Conservation (phyloP, 129 eudicot genomes). For the Tanacetum coccineum region DNA sequence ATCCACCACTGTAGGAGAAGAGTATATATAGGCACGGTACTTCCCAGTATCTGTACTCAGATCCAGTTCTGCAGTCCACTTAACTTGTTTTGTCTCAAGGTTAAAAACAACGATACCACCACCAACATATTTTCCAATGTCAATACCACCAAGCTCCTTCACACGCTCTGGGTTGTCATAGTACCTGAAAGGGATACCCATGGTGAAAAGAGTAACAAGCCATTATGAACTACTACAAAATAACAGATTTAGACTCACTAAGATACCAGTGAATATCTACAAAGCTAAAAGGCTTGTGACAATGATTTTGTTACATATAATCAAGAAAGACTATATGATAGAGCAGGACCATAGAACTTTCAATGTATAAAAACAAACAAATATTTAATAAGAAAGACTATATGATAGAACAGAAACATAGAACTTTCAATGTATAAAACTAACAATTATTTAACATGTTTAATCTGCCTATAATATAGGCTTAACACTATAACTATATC, state of each 20-base stretch:
- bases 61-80: constrained; percentile 81
- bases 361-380: too few species aligned
- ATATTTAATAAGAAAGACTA: not conserved
- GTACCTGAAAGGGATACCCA: constrained; percentile 53
- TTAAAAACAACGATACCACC: constrained; percentile 97
- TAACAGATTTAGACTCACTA: constrained; percentile 6
- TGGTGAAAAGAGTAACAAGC: constrained; percentile 5
- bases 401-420: not conserved
- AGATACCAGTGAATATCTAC: not conserved
- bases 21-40: constrained; percentile 85
- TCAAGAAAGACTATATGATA: not conserved
- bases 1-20: constrained; percentile 94
- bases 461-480: not conserved
- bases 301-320: not conserved
- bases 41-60: constrained; percentile 72
- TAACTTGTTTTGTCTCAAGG: constrained; percentile 94
- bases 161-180: constrained; percentile 91
- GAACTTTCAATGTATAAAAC: not conserved
- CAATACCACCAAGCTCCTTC: constrained; percentile 93
- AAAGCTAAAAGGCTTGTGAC: constrained; percentile 1
- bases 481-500: not conserved
- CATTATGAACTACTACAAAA: not conserved
- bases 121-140: constrained; percentile 91
- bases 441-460: not conserved
- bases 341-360: not conserved